Percentiles rank a stretch among this genome's conserved stretches.
Evolutionary conservation across 2,329 filamentous ascomycete species (phyloP).

Genomic region (Talaromyces funiculosus): DNA sequence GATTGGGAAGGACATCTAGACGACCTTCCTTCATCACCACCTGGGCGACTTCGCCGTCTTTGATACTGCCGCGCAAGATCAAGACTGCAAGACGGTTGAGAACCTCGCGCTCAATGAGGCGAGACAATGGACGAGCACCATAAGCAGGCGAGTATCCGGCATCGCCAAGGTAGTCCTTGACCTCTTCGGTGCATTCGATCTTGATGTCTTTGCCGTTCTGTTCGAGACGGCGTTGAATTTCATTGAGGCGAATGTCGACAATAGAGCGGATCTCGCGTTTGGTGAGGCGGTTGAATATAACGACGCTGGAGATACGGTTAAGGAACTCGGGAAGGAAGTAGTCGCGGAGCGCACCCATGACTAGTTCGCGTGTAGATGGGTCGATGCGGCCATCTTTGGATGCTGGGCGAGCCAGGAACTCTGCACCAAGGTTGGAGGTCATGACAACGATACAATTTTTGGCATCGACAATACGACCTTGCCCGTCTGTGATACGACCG

Average conservation of each 20-base stretch:
- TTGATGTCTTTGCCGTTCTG: slow-evolving; percentile 77
- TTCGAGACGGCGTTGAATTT: slow-evolving; percentile 87
- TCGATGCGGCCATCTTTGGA: slow-evolving; percentile 81
- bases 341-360: slow-evolving; percentile 84
- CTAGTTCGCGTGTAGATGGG: slow-evolving; percentile 74
- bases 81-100: slow-evolving; percentile 89
- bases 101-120: slow-evolving; percentile 95
- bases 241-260: slow-evolving; percentile 78
- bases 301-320: slow-evolving; percentile 90
- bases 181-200: slow-evolving; percentile 78
- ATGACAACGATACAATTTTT: slow-evolving; percentile 99
- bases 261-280: slow-evolving; percentile 88
- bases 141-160: slow-evolving; percentile 95
- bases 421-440: slow-evolving; percentile 95
- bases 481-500: slow-evolving; percentile 94
- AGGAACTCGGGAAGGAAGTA: slow-evolving; percentile 99
- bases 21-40: slow-evolving; percentile 76
- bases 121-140: slow-evolving; percentile 78
- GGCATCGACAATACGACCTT: slow-evolving; percentile 89
- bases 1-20: slow-evolving; percentile 77
- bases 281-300: slow-evolving; percentile 97
- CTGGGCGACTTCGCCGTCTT: slow-evolving; percentile 75
- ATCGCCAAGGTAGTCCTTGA: slow-evolving; percentile 86
- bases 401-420: slow-evolving; percentile 77
- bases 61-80: slow-evolving; percentile 77